Percentiles rank a stretch among this genome's conserved stretches.
phyloP scores from a whole-genome alignment of 495 filamentous ascomycete species.

The Daldinia childiae region DNA sequence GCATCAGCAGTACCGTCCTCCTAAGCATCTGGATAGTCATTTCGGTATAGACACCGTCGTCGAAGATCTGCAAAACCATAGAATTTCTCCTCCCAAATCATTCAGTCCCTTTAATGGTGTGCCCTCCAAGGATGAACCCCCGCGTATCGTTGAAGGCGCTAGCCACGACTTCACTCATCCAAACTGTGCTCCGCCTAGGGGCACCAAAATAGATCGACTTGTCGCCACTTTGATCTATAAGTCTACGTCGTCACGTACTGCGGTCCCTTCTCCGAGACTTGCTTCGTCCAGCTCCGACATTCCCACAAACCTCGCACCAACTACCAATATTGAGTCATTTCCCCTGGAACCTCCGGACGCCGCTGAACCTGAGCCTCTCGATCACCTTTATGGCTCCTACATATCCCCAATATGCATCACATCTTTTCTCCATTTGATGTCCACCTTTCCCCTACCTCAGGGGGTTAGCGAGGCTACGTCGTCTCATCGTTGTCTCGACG shows the following conservation, averaged over 20 bases:
- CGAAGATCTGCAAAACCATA: constrained; percentile 53
- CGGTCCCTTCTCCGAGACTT: constrained; percentile 48
- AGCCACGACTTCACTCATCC: constrained; percentile 65
- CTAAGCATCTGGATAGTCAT: constrained; percentile 60
- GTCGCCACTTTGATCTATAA: constrained; percentile 78
- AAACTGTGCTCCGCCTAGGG: constrained; percentile 61
- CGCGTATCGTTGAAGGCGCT: constrained; percentile 65
- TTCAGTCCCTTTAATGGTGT: constrained; percentile 62
- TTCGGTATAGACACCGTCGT: constrained; percentile 65
- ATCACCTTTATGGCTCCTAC: constrained; percentile 79
- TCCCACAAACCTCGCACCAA: constrained; percentile 67
- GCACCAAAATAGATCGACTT: constrained; percentile 55
- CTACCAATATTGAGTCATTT: constrained; percentile 71
- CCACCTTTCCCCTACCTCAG: constrained; percentile 67
- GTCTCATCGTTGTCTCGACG: constrained; percentile 76
- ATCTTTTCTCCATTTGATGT: constrained; percentile 80
- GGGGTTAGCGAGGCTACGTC: constrained; percentile 68
- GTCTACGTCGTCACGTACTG: constrained; percentile 51
- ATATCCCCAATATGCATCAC: constrained; percentile 83
- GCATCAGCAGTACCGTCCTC: constrained; percentile 78
- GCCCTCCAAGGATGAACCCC: constrained; percentile 60
- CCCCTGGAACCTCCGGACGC: constrained; percentile 73
- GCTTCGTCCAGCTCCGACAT: constrained; percentile 53
- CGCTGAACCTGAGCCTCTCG: constrained; percentile 69
- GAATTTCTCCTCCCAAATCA: constrained; percentile 49